Base-by-base conservation (phyloP, 108 stramenopile genomes). In the Cyclotella baltica region DNA sequence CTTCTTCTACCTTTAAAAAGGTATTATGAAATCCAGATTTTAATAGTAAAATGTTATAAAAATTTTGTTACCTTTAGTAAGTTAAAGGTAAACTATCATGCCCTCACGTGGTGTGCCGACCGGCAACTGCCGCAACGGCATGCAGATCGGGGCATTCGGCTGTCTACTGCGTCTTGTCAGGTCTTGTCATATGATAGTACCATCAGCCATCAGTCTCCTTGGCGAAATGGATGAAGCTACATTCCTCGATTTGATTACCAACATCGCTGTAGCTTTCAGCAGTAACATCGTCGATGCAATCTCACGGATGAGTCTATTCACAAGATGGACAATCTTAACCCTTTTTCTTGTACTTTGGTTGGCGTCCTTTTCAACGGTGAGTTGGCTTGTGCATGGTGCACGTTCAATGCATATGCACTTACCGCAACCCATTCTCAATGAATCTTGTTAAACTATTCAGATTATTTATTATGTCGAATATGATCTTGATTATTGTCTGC, bases 291-390 rank as follows among this genome's bases (percentile, higher is more conserved):
- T 61, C 19, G 33, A 33, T 16, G 31, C n/a, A 11, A 16, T 34
- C 13, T 34, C n/a, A 31, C 59, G 13, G 13, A 31, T 30, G 3
- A 61, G 15, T 0, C 4, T 34, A 61, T 33, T 19, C 33, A 9
- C 59, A 13, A 33, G 31, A 33, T 30, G 30, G 31, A 61, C 59
- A 10, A 33, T 61, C 13, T 0, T 61, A 2, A 33, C 31, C 3
- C 3, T 61, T 31, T 30, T n/a, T 1, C 59, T 61, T 30, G 34
- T 61, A n/a, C 59, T 61, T 31, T 61, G 59, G 59, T 34, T 61
- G 6, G 13, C 59, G 11, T 33, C 59, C 4, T 61, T 61, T 33
- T 31, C 59, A 3, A 61, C n/a, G 33, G 55, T 56, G 55, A 56
- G 55, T 25, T 3, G 1, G n/a, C 25, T 22, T 10, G 20, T 11